Base-by-base conservation (phyloP, 495 filamentous ascomycete species). In the Aspergillus ostianus region DNA sequence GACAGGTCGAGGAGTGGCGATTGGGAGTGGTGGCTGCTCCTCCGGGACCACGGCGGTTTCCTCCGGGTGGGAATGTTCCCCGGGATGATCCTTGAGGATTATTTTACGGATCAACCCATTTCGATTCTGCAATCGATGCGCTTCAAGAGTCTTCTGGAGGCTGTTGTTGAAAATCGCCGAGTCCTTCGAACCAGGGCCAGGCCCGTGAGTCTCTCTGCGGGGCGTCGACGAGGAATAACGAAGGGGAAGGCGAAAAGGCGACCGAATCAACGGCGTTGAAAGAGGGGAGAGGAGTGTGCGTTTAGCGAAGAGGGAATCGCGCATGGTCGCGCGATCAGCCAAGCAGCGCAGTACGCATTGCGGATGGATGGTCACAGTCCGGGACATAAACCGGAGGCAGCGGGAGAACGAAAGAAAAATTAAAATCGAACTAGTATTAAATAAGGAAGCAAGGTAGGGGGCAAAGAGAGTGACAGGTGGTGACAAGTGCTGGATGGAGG, bases 71-170 rank as follows among this genome's bases (percentile, higher is more conserved):
- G 57, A 58, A 32, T 62, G 18, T 21, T 47, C 18, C 26, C 51
- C 26, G 4, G 36, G 21, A 13, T 41, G 32, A 54, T 51, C 21
- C 19, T 46, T 47, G n/a, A 3, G 30, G 15, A 56, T 9, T 4
- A 72, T 47, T 58, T 75, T 78, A 44, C 79, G 79, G 30, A 83
- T 70, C 27, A 80, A 51, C 18, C 72, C 63, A 23, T 72, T 70
- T 53, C 77, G 73, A 62, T 85, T 85, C 13, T 70, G 64, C 8
- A 63, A 64, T 44, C 81, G 80, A 63, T 85, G 82, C 20, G 80
- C 80, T 56, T 81, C 76, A 47, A 85, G 72, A 3, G 83, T 85
- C 54, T 74, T 75, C 32, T 63, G 62, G 36, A 78, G 74, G 47
- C 67, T 77, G 48, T 74, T 69, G 50, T 70, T 57, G 56, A 71